Evolutionary conservation across 306 rosid species (phyloP), one percentile per base, ranked within the genome.

Genomic region (Quercus aquifolioides): DNA sequence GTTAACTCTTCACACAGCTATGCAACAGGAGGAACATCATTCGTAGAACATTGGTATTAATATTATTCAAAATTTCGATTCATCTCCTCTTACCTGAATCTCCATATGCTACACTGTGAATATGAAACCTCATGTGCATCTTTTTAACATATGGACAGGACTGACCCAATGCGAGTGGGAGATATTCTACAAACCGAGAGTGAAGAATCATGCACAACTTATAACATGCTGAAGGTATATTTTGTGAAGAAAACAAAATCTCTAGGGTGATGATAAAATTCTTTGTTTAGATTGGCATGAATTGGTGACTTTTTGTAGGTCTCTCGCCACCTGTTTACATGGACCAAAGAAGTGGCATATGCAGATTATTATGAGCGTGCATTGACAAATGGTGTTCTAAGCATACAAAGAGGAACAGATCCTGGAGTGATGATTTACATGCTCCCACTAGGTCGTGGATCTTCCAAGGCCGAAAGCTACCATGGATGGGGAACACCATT

Each of bases 21-120:
- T 82, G 99, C 99, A 82, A 96, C 99, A 6, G 99, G 98, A 89
- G 99, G 99, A 85, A 88, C 99, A 77, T 96, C 99, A 23, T 87
- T 76, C 80, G 0, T 38, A 1, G 99, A 96, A 76, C 82, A 85
- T 88, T 96, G 99, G 99, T 96, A 96, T 76, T 74, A n/a, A 12
- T 58, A n/a, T 17, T 73, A 69, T 26, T 69, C 77, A 31, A 10
- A 55, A 69, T 74, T 78, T 79, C 52, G 5, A 77, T 80, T 80
- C 60, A 49, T 69, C 83, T 56, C 77, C 56, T 52, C 33, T 69
- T 74, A 62, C 60, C 25, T 71, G 69, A 82, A 67, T 81, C 54
- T 51, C 41, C 74, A 41, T 31, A 49, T 71, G 19, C 82, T 75
- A 55, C 51, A 25, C 17, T 8, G 52, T 33, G 25, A 41, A 68